phyloP scores from a whole-genome alignment of 2,329 filamentous ascomycete species.

The Aspergillus candidus region DNA sequence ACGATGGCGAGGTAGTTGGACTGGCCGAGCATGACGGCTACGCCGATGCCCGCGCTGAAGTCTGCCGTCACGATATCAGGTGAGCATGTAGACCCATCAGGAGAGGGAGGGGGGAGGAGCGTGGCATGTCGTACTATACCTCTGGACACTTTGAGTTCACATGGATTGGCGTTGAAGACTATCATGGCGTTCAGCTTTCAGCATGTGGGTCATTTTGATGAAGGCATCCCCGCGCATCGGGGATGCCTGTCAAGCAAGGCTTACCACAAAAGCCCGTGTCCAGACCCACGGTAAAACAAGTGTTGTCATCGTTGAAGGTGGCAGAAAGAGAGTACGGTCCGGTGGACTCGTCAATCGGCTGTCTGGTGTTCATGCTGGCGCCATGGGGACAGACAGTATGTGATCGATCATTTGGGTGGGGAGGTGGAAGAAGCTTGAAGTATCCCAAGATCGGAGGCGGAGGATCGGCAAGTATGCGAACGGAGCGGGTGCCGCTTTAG shows the following conservation, averaged over 20 bases:
- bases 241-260: conserved; percentile 25
- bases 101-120: not conserved
- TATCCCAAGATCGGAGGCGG: not conserved
- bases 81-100: not conserved
- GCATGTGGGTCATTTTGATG: conserved; percentile 4
- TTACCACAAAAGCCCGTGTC: conserved; percentile 79
- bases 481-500: not conserved
- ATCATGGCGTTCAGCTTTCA: conserved; percentile 13
- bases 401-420: not conserved
- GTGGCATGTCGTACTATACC: conserved; percentile 32
- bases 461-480: not conserved
- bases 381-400: conserved; percentile 2
- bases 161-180: conserved; percentile 71
- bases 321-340: conserved; percentile 72
- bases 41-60: conserved; percentile 74
- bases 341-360: conserved; percentile 70
- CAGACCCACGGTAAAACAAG: conserved; percentile 79
- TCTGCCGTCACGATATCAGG: conserved; percentile 44
- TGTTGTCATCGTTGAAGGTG: conserved; percentile 78
- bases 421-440: not conserved
- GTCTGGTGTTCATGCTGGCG: conserved; percentile 75
- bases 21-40: conserved; percentile 79
- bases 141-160: conserved; percentile 60
- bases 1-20: conserved; percentile 85
- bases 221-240: conserved; percentile 2